Conservation (phyloP, 371 early-diverging fungal genomes). For the Mucor racemosus region DNA sequence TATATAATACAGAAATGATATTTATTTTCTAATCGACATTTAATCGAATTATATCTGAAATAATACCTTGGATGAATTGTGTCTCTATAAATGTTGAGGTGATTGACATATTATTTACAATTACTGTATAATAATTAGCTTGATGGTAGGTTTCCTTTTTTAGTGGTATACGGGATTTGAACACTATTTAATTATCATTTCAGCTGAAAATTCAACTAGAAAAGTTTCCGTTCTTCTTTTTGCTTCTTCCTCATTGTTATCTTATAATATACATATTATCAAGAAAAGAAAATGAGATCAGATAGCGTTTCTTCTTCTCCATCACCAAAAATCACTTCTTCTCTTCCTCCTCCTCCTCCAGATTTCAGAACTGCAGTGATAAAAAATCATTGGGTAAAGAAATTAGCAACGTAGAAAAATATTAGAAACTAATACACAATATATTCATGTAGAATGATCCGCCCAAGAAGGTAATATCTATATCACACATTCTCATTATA, state of each 20-base stretch:
- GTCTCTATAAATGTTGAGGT: too few species aligned
- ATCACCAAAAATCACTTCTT: not conserved
- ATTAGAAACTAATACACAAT: not conserved
- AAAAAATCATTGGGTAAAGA: conserved; percentile 48
- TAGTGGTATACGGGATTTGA: not conserved
- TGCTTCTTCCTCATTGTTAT: not conserved
- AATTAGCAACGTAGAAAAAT: too few species aligned
- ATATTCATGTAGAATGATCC: conserved; percentile 49
- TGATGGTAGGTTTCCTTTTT: not conserved
- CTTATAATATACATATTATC: not conserved
- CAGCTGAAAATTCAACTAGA: not conserved
- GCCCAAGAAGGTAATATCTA: conserved; percentile 46
- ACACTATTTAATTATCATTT: not conserved
- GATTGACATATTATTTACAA: too few species aligned
- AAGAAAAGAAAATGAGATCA: not conserved
- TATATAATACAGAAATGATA: too few species aligned
- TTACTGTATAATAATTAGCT: too few species aligned
- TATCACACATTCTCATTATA: too few species aligned
- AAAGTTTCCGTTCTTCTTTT: not conserved
- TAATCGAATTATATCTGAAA: too few species aligned
- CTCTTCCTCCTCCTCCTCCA: conserved; percentile 12
- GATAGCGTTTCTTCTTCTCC: not conserved
- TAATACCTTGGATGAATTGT: too few species aligned
- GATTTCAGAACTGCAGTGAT: conserved; percentile 55
- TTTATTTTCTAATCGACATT: too few species aligned